Evolutionary conservation across 2,329 filamentous ascomycete species (phyloP).

Genomic region (Cladosporium sp.): DNA sequence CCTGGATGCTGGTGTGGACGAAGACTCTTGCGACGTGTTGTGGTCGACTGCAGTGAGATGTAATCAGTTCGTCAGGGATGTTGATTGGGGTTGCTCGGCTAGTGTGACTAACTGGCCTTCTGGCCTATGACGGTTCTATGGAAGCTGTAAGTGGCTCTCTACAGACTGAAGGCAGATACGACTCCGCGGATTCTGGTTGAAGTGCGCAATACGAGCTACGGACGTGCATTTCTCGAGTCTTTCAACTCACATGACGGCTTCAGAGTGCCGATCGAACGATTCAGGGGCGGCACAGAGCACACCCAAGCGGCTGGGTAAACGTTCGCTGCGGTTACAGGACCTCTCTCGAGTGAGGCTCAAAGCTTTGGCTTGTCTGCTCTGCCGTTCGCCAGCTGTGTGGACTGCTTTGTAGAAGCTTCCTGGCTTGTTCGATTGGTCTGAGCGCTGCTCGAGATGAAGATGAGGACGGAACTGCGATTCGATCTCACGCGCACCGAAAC

Average conservation of each 20-base stretch:
- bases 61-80: background rate
- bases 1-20: background rate
- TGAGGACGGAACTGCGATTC: background rate
- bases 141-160: slow-evolving; percentile 21
- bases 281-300: background rate
- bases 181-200: background rate
- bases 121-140: slow-evolving; percentile 25
- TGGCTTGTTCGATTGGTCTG: slow-evolving; percentile 23
- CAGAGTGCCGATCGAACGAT: background rate
- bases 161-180: background rate
- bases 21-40: slow-evolving; percentile 10
- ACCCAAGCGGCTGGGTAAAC: slow-evolving; percentile 16
- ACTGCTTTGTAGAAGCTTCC: slow-evolving; percentile 4
- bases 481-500: slow-evolving; percentile 4
- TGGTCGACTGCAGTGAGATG: background rate
- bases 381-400: slow-evolving; percentile 10
- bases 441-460: background rate
- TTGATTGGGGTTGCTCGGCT: slow-evolving; percentile 3
- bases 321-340: slow-evolving; percentile 59
- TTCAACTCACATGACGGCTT: background rate
- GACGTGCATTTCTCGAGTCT: slow-evolving; percentile 5
- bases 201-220: background rate
- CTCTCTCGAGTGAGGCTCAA: slow-evolving; percentile 93
- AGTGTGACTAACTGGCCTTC: slow-evolving; percentile 10
- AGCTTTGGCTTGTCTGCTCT: slow-evolving; percentile 81